phyloP scores from a whole-genome alignment of 352 stramenopile genomes.

The Phytopythium montanum region DNA sequence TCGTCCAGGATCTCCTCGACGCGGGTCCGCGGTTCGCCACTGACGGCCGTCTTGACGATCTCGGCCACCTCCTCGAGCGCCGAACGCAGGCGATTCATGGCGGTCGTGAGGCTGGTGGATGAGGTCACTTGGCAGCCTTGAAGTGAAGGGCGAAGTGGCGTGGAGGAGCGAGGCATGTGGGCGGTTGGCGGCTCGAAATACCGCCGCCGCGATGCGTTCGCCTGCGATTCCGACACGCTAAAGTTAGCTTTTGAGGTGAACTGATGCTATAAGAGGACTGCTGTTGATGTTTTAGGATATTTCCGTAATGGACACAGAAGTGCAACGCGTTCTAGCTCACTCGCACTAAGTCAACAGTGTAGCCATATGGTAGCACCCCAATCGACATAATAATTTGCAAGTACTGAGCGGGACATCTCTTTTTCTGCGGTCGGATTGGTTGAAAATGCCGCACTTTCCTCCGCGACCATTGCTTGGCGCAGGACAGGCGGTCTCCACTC shows the following conservation, averaged over 20 bases:
- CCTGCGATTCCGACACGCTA: background rate
- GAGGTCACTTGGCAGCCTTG: background rate
- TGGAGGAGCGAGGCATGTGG: background rate
- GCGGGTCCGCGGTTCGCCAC: slow-evolving; percentile 51
- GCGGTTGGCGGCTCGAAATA: background rate
- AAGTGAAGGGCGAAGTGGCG: background rate
- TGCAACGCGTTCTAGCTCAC: no score
- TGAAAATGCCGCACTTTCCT: background rate
- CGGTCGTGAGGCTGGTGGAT: background rate
- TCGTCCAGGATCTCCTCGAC: slow-evolving; percentile 63
- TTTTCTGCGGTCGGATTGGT: background rate
- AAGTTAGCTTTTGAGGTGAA: background rate
- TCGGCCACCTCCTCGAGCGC: slow-evolving; percentile 61
- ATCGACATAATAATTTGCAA: background rate
- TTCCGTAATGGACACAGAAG: no score
- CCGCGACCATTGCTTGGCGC: slow-evolving; percentile 6
- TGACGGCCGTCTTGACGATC: slow-evolving; percentile 52
- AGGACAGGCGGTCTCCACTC: background rate
- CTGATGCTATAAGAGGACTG: no score
- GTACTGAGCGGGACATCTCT: background rate
- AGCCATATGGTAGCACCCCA: background rate
- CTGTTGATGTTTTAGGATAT: no score
- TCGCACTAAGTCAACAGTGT: no score
- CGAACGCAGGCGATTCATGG: slow-evolving; percentile 54
- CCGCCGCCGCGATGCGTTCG: background rate